Conservation (phyloP, 2,329 filamentous ascomycete species). For the Aspergillus sp. region DNA sequence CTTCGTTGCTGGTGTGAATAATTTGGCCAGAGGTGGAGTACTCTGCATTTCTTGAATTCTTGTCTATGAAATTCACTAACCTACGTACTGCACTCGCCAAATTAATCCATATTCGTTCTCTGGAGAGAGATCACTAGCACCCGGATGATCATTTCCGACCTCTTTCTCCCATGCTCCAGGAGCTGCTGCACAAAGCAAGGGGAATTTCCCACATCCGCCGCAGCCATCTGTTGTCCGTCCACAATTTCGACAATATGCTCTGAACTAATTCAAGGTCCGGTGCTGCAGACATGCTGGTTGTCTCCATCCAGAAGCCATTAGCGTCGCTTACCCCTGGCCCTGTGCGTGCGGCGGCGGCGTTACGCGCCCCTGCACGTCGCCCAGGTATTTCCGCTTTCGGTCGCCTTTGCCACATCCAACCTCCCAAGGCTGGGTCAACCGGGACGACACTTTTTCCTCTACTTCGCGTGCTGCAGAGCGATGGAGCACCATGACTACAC, state of each 20-base stretch:
- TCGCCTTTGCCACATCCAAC: not conserved
- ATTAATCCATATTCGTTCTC: not conserved
- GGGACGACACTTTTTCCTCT: not conserved
- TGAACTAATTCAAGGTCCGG: not conserved
- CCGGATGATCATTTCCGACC: slow-evolving; percentile 19
- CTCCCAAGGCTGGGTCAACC: not conserved
- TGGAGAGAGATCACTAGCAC: not conserved
- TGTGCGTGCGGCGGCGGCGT: slow-evolving; percentile 13
- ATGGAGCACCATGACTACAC: not conserved
- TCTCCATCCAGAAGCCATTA: slow-evolving; percentile 2
- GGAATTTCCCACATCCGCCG: slow-evolving; percentile 17
- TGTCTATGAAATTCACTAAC: too few relatives aligned
- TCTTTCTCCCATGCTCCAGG: slow-evolving; percentile 1
- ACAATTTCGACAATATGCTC: not conserved
- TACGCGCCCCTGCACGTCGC: not conserved
- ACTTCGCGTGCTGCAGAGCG: not conserved
- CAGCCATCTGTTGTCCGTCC: slow-evolving; percentile 19
- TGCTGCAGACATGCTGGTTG: not conserved
- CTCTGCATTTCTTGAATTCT: too few relatives aligned
- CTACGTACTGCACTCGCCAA: not conserved
- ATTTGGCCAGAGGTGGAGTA: not conserved
- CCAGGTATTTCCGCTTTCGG: slow-evolving; percentile 6
- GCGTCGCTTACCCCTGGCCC: slow-evolving; percentile 25
- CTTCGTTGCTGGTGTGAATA: not conserved
- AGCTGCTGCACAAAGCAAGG: slow-evolving; percentile 23